Evolutionary conservation across 2,329 filamentous ascomycete species (phyloP).

Genomic region (Fusarium citri): DNA sequence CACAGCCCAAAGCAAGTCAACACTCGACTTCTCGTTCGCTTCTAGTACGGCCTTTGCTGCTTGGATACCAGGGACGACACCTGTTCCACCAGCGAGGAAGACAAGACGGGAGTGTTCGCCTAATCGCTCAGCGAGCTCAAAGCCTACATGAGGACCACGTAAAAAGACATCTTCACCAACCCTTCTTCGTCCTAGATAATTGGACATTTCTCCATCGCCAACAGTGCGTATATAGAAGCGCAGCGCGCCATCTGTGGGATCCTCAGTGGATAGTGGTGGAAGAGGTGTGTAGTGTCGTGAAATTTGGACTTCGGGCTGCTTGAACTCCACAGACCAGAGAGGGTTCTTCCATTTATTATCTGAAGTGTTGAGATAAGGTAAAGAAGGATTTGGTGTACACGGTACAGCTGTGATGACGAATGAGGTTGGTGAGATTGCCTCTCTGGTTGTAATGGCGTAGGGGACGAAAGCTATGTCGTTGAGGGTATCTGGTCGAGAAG

Average conservation of each 20-base stretch:
- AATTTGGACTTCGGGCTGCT: slow-evolving; percentile 94
- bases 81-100: slow-evolving; percentile 92
- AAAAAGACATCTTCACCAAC: slow-evolving; percentile 76
- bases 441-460: slow-evolving; percentile 72
- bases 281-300: slow-evolving; percentile 91
- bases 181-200: slow-evolving; percentile 76
- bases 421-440: slow-evolving; percentile 73
- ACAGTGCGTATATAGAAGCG: slow-evolving; percentile 84
- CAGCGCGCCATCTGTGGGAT: slow-evolving; percentile 59
- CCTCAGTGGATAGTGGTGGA: slow-evolving; percentile 60
- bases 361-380: slow-evolving; percentile 43
- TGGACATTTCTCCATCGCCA: slow-evolving; percentile 84
- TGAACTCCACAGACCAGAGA: slow-evolving; percentile 90
- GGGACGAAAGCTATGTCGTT: slow-evolving; percentile 72
- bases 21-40: slow-evolving; percentile 47
- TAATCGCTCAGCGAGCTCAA: slow-evolving; percentile 57
- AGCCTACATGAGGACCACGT: slow-evolving; percentile 82
- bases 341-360: slow-evolving; percentile 60
- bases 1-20: slow-evolving; percentile 88
- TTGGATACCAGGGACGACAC: slow-evolving; percentile 90
- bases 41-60: slow-evolving; percentile 72
- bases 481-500: slow-evolving; percentile 53
- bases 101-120: slow-evolving; percentile 64
- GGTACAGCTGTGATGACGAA: slow-evolving; percentile 75
- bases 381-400: slow-evolving; percentile 44